phyloP scores from a whole-genome alignment of 2,329 filamentous ascomycete genomes.

The Phyllosticta citrichinensis region DNA sequence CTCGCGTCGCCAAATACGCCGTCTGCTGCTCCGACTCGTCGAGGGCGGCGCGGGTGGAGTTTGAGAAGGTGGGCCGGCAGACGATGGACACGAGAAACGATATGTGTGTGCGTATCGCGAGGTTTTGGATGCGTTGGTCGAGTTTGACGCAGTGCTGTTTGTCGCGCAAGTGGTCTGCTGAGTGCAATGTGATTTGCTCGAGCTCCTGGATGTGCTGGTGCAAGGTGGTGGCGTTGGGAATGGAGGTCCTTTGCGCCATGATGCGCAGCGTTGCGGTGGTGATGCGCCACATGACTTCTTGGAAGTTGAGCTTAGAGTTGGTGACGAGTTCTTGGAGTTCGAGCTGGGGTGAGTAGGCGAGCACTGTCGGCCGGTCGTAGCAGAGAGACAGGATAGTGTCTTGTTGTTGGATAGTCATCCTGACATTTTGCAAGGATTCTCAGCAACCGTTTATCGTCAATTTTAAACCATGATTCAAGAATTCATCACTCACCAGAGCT shows the following conservation, averaged over 20 bases:
- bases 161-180: background rate
- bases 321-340: background rate
- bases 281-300: conserved; percentile 2
- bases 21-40: background rate
- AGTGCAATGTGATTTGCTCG: background rate
- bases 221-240: background rate
- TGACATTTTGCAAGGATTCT: background rate
- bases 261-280: background rate
- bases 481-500: background rate
- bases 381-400: conserved; percentile 3
- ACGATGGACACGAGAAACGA: background rate
- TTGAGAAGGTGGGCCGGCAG: conserved; percentile 3
- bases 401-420: conserved; percentile 4
- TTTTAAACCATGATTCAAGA: background rate
- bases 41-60: background rate
- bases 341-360: background rate
- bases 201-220: background rate
- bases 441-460: background rate
- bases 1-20: background rate
- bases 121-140: background rate
- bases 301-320: background rate
- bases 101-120: background rate
- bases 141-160: background rate
- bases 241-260: background rate
- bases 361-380: conserved; percentile 1